Evolutionary conservation across 2,329 filamentous ascomycete species (phyloP).

Genomic region (Aspergillus chevalieri): DNA sequence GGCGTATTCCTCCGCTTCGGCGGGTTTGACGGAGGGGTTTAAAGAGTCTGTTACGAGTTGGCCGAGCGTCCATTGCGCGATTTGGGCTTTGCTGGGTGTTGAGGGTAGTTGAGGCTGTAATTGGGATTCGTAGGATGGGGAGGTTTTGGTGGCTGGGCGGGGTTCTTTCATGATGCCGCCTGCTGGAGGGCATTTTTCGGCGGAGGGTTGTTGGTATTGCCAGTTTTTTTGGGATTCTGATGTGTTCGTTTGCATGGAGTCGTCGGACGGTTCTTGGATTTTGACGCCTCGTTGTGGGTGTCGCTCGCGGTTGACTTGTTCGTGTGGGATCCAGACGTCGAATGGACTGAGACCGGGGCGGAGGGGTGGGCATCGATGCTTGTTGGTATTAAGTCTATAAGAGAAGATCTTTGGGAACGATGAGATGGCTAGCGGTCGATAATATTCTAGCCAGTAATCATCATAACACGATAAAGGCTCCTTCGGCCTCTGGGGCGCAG

Average conservation of each 20-base stretch:
- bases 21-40: slow-evolving; percentile 69
- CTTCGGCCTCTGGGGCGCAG: slow-evolving; percentile 27
- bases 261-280: slow-evolving; percentile 56
- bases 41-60: slow-evolving; percentile 81
- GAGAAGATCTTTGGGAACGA: slow-evolving; percentile 89
- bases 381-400: slow-evolving; percentile 84
- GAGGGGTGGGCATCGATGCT: slow-evolving; percentile 67
- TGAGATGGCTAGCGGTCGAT: slow-evolving; percentile 78
- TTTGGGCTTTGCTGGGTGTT: slow-evolving; percentile 69
- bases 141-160: slow-evolving; percentile 15
- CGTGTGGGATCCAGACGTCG: slow-evolving; percentile 59
- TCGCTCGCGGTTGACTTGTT: slow-evolving; percentile 55
- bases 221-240: slow-evolving; percentile 27
- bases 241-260: slow-evolving; percentile 33
- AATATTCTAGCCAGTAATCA: slow-evolving; percentile 97
- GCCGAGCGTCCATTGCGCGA: slow-evolving; percentile 78
- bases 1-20: slow-evolving; percentile 79
- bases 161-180: slow-evolving; percentile 55
- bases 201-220: slow-evolving; percentile 27
- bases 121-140: slow-evolving; percentile 12
- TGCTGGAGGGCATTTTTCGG: slow-evolving; percentile 28
- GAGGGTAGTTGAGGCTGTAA: slow-evolving; percentile 37
- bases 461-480: slow-evolving; percentile 57
- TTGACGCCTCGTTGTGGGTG: slow-evolving; percentile 53
- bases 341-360: slow-evolving; percentile 76